A percentile compares a stretch with the other conserved stretches of the same genome.
These are phyloP conservation scores for Umbelopsis sp. DNA, from an alignment of 371 early-diverging fungal genomes.

Conservation along the genomic window DNA sequence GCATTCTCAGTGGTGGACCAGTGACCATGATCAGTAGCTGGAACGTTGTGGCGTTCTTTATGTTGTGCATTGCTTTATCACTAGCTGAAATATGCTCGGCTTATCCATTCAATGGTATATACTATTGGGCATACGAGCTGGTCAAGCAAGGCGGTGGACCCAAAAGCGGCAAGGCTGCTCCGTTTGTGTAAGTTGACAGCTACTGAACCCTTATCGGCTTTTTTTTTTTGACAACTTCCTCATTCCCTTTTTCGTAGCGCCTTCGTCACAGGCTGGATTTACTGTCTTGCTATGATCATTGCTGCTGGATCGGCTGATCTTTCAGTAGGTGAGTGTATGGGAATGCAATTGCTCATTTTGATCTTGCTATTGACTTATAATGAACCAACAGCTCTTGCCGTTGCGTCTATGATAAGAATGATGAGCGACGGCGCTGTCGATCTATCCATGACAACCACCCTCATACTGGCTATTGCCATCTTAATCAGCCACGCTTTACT, in stretches of 20 bases:
- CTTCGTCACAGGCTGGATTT: constrained; percentile 52
- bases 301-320: constrained; percentile 48
- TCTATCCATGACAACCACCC: constrained; percentile 27
- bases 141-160: constrained; percentile 27
- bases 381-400: constrained; percentile 25
- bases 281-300: constrained; percentile 41
- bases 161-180: constrained; percentile 25
- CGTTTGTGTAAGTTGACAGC: constrained; percentile 34
- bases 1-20: constrained; percentile 52
- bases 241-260: constrained; percentile 29
- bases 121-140: constrained; percentile 60
- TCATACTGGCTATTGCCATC: constrained; percentile 34
- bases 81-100: constrained; percentile 77
- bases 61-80: constrained; percentile 64
- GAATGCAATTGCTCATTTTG: not conserved
- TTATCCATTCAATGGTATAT: constrained; percentile 74
- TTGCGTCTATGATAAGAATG: constrained; percentile 37
- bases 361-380: not conserved
- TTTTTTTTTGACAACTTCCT: not conserved
- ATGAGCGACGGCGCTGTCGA: constrained; percentile 21
- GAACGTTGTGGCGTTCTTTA: constrained; percentile 65
- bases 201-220: not conserved
- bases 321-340: constrained; percentile 37
- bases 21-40: constrained; percentile 52
- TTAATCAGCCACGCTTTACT: constrained; percentile 36